Percentiles rank a stretch among this genome's conserved stretches.
Conservation (phyloP, 2,329 filamentous ascomycete genomes). For the Nakataea oryzae region DNA sequence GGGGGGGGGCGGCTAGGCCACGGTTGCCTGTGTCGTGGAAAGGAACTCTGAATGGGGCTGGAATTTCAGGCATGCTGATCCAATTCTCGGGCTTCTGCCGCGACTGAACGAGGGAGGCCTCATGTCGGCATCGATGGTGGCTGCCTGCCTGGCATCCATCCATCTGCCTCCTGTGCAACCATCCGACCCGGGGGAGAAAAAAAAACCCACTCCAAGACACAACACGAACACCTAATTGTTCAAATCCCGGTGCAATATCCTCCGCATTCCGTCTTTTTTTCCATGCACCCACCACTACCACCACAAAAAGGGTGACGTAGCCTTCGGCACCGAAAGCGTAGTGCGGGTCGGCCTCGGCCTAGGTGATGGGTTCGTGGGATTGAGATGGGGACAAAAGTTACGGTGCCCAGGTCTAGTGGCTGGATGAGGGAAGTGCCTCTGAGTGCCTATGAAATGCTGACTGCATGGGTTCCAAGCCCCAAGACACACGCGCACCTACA, state of each 20-base stretch:
- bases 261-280: not conserved
- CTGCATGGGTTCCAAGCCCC: not conserved
- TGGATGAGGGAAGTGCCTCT: not conserved
- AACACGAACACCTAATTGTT: not conserved
- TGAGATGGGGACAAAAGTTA: not conserved
- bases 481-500: not conserved
- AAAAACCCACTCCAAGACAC: not conserved
- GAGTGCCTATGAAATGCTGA: not conserved
- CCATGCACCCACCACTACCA: not conserved
- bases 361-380: too few species aligned
- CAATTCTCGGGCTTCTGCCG: not conserved
- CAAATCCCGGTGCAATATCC: not conserved
- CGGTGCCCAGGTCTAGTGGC: too few species aligned
- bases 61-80: not conserved
- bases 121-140: not conserved
- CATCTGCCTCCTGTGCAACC: not conserved
- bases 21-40: not conserved
- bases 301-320: not conserved
- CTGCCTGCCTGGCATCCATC: not conserved
- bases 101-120: not conserved
- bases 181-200: not conserved
- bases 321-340: not conserved
- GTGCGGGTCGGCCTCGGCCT: not conserved
- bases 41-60: not conserved
- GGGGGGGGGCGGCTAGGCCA: not conserved